A percentile compares a stretch with the other conserved stretches of the same genome.
phyloP scores from a whole-genome alignment of 2,329 filamentous ascomycete species.

The Botrytis byssoidea region DNA sequence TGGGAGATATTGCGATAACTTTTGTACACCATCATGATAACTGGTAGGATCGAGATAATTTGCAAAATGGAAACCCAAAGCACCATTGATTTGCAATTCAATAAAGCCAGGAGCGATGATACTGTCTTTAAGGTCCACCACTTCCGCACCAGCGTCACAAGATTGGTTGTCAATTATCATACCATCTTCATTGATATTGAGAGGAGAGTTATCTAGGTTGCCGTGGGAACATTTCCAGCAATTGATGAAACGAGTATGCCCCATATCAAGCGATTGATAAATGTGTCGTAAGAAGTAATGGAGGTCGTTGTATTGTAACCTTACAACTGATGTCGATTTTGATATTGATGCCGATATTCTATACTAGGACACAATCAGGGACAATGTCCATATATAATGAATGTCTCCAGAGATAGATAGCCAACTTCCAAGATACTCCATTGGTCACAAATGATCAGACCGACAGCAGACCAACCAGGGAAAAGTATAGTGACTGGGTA shows the following conservation, averaged over 20 bases:
- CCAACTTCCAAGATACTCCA: background rate
- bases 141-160: conserved; percentile 25
- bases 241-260: conserved; percentile 33
- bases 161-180: conserved; percentile 32
- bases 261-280: conserved; percentile 20
- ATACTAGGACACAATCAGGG: background rate
- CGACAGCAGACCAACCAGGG: background rate
- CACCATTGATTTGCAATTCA: conserved; percentile 53
- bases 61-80: conserved; percentile 52
- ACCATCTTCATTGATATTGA: conserved; percentile 30
- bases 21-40: conserved; percentile 46
- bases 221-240: conserved; percentile 33
- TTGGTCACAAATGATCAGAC: background rate
- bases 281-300: background rate
- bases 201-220: conserved; percentile 24
- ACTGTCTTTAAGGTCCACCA: conserved; percentile 46
- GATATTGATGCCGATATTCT: background rate
- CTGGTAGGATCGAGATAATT: conserved; percentile 43
- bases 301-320: background rate
- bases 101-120: conserved; percentile 55
- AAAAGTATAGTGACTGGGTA: background rate
- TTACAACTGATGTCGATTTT: background rate
- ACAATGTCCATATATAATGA: background rate
- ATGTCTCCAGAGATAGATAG: background rate
- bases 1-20: conserved; percentile 49